A percentile compares a stretch with the other conserved stretches of the same genome.
These are phyloP conservation scores for Rutstroemia sp. DNA, from an alignment of 2,329 filamentous ascomycete genomes.

Conservation along the genomic window DNA sequence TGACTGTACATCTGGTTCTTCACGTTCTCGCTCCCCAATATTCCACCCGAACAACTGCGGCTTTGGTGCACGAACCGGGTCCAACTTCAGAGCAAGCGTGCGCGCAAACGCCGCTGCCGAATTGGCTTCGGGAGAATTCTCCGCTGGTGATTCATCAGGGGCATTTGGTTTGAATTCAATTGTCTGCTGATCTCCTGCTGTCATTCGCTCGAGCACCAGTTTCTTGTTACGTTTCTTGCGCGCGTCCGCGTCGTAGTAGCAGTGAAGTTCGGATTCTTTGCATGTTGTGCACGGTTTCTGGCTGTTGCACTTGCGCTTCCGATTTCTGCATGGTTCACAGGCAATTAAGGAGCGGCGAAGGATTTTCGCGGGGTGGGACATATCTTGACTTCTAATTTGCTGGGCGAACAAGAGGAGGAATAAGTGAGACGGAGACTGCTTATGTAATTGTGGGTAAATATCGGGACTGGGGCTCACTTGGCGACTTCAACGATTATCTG, in stretches of 20 bases:
- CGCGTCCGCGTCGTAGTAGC: not conserved
- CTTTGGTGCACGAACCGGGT: constrained; percentile 23
- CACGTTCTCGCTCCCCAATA: constrained; percentile 23
- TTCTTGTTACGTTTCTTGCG: not conserved
- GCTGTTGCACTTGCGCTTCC: constrained; percentile 4
- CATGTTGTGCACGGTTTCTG: constrained; percentile 3
- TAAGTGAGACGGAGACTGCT: too few relatives aligned
- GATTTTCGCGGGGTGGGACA: too few relatives aligned
- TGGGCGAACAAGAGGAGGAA: too few relatives aligned
- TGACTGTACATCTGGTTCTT: too few relatives aligned
- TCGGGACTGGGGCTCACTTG: too few relatives aligned
- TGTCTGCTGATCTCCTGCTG: too few relatives aligned
- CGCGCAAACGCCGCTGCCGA: not conserved
- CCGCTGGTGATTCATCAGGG: not conserved
- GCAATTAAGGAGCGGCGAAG: not conserved
- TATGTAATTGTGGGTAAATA: too few relatives aligned
- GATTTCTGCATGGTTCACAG: constrained; percentile 4
- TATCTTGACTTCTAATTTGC: too few relatives aligned
- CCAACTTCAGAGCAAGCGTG: not conserved
- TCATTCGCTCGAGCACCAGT: too few relatives aligned
- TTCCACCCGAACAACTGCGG: constrained; percentile 33
- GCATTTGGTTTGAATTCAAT: not conserved
- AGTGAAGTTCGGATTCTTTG: not conserved
- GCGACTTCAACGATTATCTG: too few relatives aligned
- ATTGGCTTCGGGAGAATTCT: not conserved